phyloP scores from a whole-genome alignment of 2,329 filamentous ascomycete species.

The Arthrobotrys megalospora region DNA sequence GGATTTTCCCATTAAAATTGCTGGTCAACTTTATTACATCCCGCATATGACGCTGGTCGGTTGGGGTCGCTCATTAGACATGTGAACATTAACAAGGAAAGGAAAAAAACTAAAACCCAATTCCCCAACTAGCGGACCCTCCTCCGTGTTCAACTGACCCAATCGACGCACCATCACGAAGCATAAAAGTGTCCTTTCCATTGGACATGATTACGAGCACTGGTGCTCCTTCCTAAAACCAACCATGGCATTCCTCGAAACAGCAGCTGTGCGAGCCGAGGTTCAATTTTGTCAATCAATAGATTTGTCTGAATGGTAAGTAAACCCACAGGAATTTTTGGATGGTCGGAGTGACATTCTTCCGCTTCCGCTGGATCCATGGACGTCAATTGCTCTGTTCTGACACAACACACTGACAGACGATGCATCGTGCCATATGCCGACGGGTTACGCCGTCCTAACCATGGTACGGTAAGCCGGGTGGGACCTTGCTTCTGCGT shows the following conservation, averaged over 20 bases:
- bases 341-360: conserved; percentile 13
- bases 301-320: neutral
- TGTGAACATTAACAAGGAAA: too few relatives aligned
- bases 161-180: conserved; percentile 11
- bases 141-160: conserved; percentile 24
- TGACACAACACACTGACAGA: conserved; percentile 5
- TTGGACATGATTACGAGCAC: conserved; percentile 13
- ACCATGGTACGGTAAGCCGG: conserved; percentile 31
- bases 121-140: conserved; percentile 14
- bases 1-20: conserved; percentile 36
- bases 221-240: conserved; percentile 16
- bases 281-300: neutral
- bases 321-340: neutral
- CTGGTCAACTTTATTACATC: conserved; percentile 20
- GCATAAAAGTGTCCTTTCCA: conserved; percentile 6
- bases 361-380: conserved; percentile 14
- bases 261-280: conserved; percentile 27
- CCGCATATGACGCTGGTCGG: conserved; percentile 26
- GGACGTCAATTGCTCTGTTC: neutral
- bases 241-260: conserved; percentile 15
- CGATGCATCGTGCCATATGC: conserved; percentile 13
- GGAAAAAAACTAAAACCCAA: neutral
- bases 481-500: conserved; percentile 13
- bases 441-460: conserved; percentile 15
- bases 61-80: conserved; percentile 15